Evolutionary conservation across 306 rosid species (phyloP), one percentile per base, ranked within the genome.

Genomic region (Medicago arabica): DNA sequence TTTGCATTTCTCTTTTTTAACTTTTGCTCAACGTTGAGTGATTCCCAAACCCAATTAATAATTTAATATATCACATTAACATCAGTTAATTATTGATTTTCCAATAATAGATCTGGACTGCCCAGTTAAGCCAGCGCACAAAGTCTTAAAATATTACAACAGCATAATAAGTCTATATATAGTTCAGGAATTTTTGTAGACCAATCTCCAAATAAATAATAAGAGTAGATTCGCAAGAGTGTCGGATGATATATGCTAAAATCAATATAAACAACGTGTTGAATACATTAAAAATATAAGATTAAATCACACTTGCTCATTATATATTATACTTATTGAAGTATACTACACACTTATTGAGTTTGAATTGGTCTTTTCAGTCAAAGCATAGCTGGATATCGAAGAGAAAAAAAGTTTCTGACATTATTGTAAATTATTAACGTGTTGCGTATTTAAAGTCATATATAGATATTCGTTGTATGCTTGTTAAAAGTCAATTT

Each of bases 311-410:
- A 61, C 43, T 31, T 61, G 67, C 21, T 31, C 44, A 14, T 28
- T 28, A 28, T 28, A 28, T 28, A 53, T 16, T n/a, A 53, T 50
- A 50, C 31, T 53, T 53, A 8, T 5, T 53, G 58, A 53, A 16
- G 59, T 16, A 59, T 43, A 67, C 8, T 58, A 13, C 36, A 40
- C 77, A 75, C 66, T 38, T 36, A 2, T 80, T 80, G 53, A 49
- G 61, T 75, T 66, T 82, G 85, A 82, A 82, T 72, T 49, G 15
- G 40, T 71, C 17, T 44, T 75, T 18, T 78, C 34, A 61, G 85
- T 77, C 83, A 80, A 80, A 80, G 81, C 73, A 49, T 44, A 43
- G 83, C 50, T 78, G 71, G 81, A 51, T 46, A 51, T 46, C n/a
- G 57, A 47, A 67, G 44, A 67, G 44, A 67, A 60, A 40, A 84